phyloP scores from a whole-genome alignment of 305 asterid genomes.

The Fraxinus floribunda region DNA sequence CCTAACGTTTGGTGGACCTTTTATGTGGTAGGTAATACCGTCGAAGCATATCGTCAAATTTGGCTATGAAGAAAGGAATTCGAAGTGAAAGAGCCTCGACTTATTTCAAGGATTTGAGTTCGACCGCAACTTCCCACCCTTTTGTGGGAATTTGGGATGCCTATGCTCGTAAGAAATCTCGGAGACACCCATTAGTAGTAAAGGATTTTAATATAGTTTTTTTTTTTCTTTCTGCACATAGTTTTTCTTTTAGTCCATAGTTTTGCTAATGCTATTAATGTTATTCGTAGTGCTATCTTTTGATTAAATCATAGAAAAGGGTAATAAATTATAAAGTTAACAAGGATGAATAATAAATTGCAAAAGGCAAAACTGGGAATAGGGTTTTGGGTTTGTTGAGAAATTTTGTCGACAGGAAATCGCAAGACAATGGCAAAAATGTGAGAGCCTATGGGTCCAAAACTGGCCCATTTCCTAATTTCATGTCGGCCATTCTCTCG shows the following conservation, averaged over 20 bases:
- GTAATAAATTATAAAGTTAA: neutral
- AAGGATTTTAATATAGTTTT: neutral
- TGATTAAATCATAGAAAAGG: neutral
- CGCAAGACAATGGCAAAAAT: constrained; percentile 38
- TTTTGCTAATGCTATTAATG: neutral
- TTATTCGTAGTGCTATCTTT: neutral
- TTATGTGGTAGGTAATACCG: neutral
- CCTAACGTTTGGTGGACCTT: neutral
- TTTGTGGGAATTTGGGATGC: neutral
- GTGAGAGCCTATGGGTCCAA: constrained; percentile 42
- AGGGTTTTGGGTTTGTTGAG: neutral
- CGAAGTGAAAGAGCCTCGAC: neutral
- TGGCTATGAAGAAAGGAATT: neutral
- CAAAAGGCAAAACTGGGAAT: neutral
- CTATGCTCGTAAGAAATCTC: neutral
- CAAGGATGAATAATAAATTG: neutral
- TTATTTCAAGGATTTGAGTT: neutral
- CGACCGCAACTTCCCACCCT: neutral
- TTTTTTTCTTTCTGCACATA: neutral
- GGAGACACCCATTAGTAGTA: neutral
- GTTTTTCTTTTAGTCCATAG: neutral
- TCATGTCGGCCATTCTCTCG: constrained; percentile 46
- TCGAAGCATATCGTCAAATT: neutral
- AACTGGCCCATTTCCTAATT: constrained; percentile 57
- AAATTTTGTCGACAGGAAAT: constrained; percentile 21